phyloP scores from a whole-genome alignment of 2,329 filamentous ascomycete species.

The Mollisia scopiformis region DNA sequence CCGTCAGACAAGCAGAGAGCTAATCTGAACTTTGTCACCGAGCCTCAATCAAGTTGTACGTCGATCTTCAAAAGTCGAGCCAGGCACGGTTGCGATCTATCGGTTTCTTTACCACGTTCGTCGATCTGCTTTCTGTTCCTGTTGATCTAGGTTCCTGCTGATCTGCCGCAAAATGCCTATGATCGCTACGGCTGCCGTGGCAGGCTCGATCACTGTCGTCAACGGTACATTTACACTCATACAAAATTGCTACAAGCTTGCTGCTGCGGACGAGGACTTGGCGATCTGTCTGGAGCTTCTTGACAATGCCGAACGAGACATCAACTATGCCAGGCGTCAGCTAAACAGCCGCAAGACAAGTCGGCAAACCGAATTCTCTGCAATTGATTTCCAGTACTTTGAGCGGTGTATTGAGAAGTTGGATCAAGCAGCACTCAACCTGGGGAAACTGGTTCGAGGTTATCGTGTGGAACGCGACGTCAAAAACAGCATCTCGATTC shows the following conservation, averaged over 20 bases:
- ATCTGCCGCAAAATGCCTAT: neutral
- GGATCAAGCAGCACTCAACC: neutral
- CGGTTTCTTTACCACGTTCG: neutral
- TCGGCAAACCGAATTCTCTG: neutral
- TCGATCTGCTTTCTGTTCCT: neutral
- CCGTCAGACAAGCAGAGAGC: neutral
- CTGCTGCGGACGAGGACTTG: constrained; percentile 1
- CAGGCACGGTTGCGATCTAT: neutral
- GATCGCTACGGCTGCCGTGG: neutral
- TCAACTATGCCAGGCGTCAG: neutral
- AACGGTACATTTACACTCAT: constrained; percentile 1
- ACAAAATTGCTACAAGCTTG: neutral
- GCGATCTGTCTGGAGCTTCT: constrained; percentile 3
- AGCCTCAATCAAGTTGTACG: neutral
- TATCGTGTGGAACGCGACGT: constrained; percentile 2
- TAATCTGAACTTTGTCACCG: neutral
- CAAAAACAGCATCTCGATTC: neutral
- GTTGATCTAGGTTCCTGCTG: neutral
- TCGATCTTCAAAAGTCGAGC: neutral
- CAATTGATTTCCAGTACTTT: neutral
- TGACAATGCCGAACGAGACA: neutral
- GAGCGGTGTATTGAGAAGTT: neutral
- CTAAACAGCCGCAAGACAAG: neutral
- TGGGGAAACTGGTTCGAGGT: neutral
- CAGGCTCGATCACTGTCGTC: neutral